A percentile compares a stretch with the other conserved stretches of the same genome.
phyloP scores from a whole-genome alignment of 805 yeast genomes.

The Ascoidea tarda region DNA sequence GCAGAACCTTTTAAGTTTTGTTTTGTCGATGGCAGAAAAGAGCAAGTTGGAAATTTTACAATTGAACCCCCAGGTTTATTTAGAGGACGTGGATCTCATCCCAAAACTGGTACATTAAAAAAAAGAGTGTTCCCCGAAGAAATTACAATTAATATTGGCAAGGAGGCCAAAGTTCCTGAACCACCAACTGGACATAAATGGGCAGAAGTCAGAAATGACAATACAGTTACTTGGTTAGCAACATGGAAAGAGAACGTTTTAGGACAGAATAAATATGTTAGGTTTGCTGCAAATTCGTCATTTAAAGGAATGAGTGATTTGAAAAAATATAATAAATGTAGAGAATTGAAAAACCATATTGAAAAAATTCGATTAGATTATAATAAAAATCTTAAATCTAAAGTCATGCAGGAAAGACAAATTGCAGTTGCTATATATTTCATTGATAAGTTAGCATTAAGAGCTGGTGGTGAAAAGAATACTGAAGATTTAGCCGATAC shows the following conservation, averaged over 20 bases:
- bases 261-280: slow-evolving; percentile 71
- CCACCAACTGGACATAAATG: slow-evolving; percentile 83
- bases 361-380: slow-evolving; percentile 67
- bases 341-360: slow-evolving; percentile 65
- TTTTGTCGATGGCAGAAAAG: slow-evolving; percentile 72
- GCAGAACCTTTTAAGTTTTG: slow-evolving; percentile 81
- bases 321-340: slow-evolving; percentile 88
- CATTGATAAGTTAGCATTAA: slow-evolving; percentile 82
- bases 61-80: slow-evolving; percentile 95
- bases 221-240: slow-evolving; percentile 89
- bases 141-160: slow-evolving; percentile 69
- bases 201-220: slow-evolving; percentile 84
- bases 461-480: slow-evolving; percentile 97
- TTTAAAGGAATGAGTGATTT: slow-evolving; percentile 83
- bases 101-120: slow-evolving; percentile 86
- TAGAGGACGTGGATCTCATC: slow-evolving; percentile 95
- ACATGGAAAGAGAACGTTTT: slow-evolving; percentile 94
- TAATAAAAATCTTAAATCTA: slow-evolving; percentile 50
- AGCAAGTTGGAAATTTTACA: slow-evolving; percentile 86
- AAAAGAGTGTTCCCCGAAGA: slow-evolving; percentile 83
- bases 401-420: slow-evolving; percentile 75
- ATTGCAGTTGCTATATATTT: slow-evolving; percentile 88
- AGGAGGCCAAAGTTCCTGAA: slow-evolving; percentile 55
- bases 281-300: slow-evolving; percentile 84
- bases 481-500: slow-evolving; percentile 93